Percentiles rank a stretch among this genome's conserved stretches.
Evolutionary conservation across 2,329 filamentous ascomycete genomes (phyloP).

Genomic region (Pseudogymnoascus destructans): DNA sequence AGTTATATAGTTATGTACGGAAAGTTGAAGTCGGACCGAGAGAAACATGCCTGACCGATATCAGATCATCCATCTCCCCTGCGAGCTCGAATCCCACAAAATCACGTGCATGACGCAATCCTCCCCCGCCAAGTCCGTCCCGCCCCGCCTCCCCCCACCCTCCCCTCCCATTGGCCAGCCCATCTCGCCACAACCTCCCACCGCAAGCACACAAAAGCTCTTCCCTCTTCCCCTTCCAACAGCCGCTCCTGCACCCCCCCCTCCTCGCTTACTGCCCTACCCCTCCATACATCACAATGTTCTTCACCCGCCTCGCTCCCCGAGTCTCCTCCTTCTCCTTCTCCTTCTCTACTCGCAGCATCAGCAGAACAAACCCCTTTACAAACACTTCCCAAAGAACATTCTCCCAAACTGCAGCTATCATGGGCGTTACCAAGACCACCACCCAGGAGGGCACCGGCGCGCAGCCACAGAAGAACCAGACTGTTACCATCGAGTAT

Average conservation of each 20-base stretch:
- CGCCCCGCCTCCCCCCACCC: background rate
- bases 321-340: background rate
- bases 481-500: constrained; percentile 80
- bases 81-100: background rate
- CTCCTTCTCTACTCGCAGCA: background rate
- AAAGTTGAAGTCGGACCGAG: background rate
- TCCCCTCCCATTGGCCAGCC: background rate
- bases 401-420: constrained; percentile 23
- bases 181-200: background rate
- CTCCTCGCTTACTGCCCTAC: background rate
- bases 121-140: background rate
- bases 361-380: background rate
- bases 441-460: constrained; percentile 48
- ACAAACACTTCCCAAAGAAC: constrained; percentile 10
- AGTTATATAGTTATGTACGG: background rate
- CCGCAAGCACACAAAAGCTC: background rate
- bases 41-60: background rate
- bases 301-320: background rate
- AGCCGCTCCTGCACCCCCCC: background rate
- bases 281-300: background rate
- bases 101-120: background rate
- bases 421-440: constrained; percentile 64
- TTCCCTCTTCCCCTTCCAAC: background rate
- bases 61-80: background rate
- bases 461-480: constrained; percentile 47